Conservation (phyloP, 352 stramenopile genomes). For the Phytophthora ohioensis region DNA sequence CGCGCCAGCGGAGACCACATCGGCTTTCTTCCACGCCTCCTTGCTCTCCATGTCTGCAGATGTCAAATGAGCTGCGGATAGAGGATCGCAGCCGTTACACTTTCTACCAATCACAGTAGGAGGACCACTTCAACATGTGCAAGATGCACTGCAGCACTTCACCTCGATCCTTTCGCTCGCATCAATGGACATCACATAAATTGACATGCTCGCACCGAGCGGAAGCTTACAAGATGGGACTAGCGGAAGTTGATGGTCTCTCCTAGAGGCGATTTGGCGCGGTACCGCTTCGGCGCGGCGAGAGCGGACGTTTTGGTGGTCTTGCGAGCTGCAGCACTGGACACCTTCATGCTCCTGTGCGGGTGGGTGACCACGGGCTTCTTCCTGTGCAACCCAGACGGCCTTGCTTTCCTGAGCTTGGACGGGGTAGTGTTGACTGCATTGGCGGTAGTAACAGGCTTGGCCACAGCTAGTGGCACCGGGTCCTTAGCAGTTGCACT, state of each 20-base stretch:
- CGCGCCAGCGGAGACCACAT: conserved; percentile 6
- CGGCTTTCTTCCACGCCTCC: conserved; percentile 30
- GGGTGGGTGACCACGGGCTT: conserved; percentile 25
- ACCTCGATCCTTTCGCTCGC: neutral
- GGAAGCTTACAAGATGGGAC: conserved; percentile 36
- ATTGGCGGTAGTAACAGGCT: conserved; percentile 9
- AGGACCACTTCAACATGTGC: conserved; percentile 25
- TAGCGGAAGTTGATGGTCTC: conserved; percentile 45
- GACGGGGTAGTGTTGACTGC: conserved; percentile 23
- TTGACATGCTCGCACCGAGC: conserved; percentile 22
- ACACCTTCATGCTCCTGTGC: conserved; percentile 31
- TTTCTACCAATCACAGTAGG: conserved; percentile 35
- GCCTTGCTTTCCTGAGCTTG: conserved; percentile 28
- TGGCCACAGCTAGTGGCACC: conserved; percentile 14
- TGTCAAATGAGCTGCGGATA: conserved; percentile 27
- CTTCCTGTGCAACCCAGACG: conserved; percentile 25
- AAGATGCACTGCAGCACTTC: conserved; percentile 3
- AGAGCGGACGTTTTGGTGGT: conserved; percentile 35
- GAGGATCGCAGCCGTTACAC: conserved; percentile 29
- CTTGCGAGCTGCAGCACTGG: conserved; percentile 27
- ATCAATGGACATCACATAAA: conserved; percentile 26
- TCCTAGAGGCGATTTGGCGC: conserved; percentile 41
- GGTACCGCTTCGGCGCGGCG: conserved; percentile 44
- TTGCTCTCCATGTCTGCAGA: conserved; percentile 25
- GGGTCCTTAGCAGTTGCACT: conserved; percentile 4